Evolutionary conservation across 805 yeast species (phyloP), one percentile per base, ranked within the genome.

Genomic region (Monosporozyma aquatica): DNA sequence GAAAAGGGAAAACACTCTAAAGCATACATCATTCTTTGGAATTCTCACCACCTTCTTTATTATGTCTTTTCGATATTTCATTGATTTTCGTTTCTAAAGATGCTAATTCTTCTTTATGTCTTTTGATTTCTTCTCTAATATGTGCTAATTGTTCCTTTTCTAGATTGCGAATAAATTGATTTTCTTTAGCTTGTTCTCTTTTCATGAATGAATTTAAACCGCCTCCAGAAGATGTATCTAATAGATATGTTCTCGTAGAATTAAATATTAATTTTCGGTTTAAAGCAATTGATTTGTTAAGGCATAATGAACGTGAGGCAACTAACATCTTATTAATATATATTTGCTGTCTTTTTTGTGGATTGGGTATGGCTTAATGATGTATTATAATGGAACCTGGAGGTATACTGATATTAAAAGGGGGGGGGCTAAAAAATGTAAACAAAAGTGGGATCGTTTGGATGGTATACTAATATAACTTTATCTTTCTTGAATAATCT

Each of bases 181-280:
- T 86, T 72, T 90, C 98, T 61, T 80, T 80, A 50, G 96, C 97
- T 68, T 76, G 81, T 73, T 90, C 98, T 65, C 95, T 87, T 63
- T 87, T 84, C 55, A 73, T 68, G 68, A 82, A 80, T 47, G 80
- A 68, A 56, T 80, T 84, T 17, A 46, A 46, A 10, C 49, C 49
- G 20, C 39, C 39, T 14, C 38, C 37, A 14, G 14, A 28, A 4
- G 33, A 20, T 18, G 22, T 40, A 34, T 33, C 43, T 20, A 20
- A 40, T 11, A 40, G 24, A 21, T 24, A 24, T 15, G 22, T 30
- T 24, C 29, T 20, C 20, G 41, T 7, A 5, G 41, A 18, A 10
- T 17, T 15, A 5, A 17, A n/a, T 11, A 26, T 6, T 14, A 39
- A 24, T 5, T 13, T 30, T 17, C 11, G 22, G 17, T 32, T 30